Evolutionary conservation across 306 rosid species (phyloP).

Genomic region (Prunus dulcis): DNA sequence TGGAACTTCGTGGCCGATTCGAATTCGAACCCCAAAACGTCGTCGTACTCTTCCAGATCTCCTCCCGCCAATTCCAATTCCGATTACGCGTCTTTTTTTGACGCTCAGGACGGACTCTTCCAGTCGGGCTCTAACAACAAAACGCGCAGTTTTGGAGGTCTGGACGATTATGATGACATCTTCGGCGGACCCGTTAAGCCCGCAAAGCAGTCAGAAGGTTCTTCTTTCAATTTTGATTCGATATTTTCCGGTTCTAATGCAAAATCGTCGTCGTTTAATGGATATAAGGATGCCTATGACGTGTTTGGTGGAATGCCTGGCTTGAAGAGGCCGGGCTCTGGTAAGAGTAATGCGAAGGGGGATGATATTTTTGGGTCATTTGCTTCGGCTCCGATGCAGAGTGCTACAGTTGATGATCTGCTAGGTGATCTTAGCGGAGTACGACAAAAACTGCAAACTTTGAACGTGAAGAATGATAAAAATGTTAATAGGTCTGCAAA

Average conservation of each 20-base stretch:
- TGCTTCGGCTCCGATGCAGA: constrained; percentile 33
- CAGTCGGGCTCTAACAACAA: constrained; percentile 10
- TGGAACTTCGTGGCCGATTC: constrained; percentile 34
- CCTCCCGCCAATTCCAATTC: constrained; percentile 29
- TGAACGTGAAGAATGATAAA: constrained; percentile 15
- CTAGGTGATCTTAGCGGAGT: constrained; percentile 46
- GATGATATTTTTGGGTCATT: constrained; percentile 35
- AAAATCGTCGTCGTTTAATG: constrained; percentile 19
- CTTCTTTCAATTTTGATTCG: constrained; percentile 51
- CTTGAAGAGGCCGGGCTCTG: constrained; percentile 27
- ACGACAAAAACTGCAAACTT: constrained; percentile 5
- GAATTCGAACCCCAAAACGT: constrained; percentile 29
- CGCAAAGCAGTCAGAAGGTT: constrained; percentile 22
- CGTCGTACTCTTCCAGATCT: constrained; percentile 38
- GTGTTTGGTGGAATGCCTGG: constrained; percentile 64
- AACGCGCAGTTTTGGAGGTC: constrained; percentile 30
- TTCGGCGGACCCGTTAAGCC: constrained; percentile 39
- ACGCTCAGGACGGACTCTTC: constrained; percentile 18
- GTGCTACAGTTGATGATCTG: constrained; percentile 49
- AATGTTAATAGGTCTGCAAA: constrained; percentile 13
- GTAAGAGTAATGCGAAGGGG: constrained; percentile 25
- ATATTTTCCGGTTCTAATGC: constrained; percentile 46
- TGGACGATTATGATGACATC: constrained; percentile 40
- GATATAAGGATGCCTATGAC: constrained; percentile 43
- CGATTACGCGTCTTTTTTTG: constrained; percentile 30